A percentile compares a stretch with the other conserved stretches of the same genome.
Conservation (phyloP, 352 stramenopile genomes). For the Phytopythium vexans region DNA sequence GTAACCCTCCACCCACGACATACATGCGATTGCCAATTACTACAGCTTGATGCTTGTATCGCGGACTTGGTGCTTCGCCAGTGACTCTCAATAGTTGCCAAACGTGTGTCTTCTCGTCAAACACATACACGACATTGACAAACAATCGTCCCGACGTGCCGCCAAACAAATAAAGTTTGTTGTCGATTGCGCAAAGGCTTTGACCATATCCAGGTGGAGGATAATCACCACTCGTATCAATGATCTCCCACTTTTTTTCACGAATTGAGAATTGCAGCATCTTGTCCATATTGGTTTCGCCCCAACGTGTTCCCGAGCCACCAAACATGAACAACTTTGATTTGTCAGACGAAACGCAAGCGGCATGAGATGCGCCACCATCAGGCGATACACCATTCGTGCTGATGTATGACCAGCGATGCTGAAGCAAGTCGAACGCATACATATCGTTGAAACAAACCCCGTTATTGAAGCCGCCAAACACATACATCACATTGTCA, state of each 20-base stretch:
- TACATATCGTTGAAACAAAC: slow-evolving; percentile 86
- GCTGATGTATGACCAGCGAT: slow-evolving; percentile 77
- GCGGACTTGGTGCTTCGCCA: slow-evolving; percentile 60
- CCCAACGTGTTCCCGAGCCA: slow-evolving; percentile 74
- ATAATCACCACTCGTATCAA: slow-evolving; percentile 59
- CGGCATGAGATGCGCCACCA: slow-evolving; percentile 69
- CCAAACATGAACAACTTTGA: slow-evolving; percentile 81
- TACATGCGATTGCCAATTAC: slow-evolving; percentile 71
- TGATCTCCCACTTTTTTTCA: slow-evolving; percentile 79
- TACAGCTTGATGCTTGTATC: slow-evolving; percentile 85
- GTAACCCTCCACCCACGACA: slow-evolving; percentile 71
- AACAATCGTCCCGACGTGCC: slow-evolving; percentile 78
- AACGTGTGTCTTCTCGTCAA: slow-evolving; percentile 63
- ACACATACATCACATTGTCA: slow-evolving; percentile 77
- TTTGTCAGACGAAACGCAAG: slow-evolving; percentile 68
- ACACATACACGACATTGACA: slow-evolving; percentile 83
- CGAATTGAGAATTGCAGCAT: slow-evolving; percentile 74
- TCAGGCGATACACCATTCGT: slow-evolving; percentile 73
- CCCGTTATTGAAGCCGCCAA: slow-evolving; percentile 82
- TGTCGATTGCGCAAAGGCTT: slow-evolving; percentile 70
- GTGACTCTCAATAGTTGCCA: slow-evolving; percentile 70
- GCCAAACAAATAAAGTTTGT: slow-evolving; percentile 81
- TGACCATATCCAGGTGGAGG: slow-evolving; percentile 76
- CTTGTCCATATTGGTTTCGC: slow-evolving; percentile 86
- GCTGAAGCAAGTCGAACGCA: slow-evolving; percentile 72